Percentiles rank a stretch among this genome's conserved stretches.
Conservation (phyloP, 2,329 filamentous ascomycete species). For the Fusarium staphyleae region DNA sequence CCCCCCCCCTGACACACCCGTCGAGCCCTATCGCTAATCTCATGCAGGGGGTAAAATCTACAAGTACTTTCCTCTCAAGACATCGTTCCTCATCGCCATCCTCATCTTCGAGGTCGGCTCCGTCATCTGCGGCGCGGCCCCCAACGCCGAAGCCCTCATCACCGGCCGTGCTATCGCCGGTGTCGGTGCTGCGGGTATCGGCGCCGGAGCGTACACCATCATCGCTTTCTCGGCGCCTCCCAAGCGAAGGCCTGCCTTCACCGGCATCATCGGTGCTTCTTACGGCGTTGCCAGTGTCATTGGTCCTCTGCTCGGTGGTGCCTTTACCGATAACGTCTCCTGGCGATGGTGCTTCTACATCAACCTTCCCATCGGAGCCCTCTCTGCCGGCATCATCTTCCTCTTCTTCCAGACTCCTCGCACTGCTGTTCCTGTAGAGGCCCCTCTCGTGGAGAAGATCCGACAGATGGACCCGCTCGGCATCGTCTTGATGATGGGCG, state of each 20-base stretch:
- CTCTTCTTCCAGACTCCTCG: constrained; percentile 53
- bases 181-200: constrained; percentile 57
- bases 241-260: constrained; percentile 47
- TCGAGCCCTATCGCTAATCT: constrained; percentile 30
- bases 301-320: constrained; percentile 49
- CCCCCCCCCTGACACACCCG: constrained; percentile 1
- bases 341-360: constrained; percentile 54
- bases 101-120: constrained; percentile 62
- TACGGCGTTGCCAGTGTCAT: constrained; percentile 49
- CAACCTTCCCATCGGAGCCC: constrained; percentile 48
- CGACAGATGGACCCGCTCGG: constrained; percentile 58
- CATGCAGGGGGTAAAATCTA: constrained; percentile 54
- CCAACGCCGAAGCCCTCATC: constrained; percentile 57
- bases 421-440: constrained; percentile 47
- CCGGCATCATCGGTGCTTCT: constrained; percentile 48
- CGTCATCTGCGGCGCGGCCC: constrained; percentile 57
- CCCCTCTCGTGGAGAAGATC: constrained; percentile 53
- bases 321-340: constrained; percentile 47
- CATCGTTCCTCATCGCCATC: constrained; percentile 56
- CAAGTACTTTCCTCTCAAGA: constrained; percentile 61
- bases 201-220: constrained; percentile 58
- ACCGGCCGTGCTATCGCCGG: constrained; percentile 59
- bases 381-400: constrained; percentile 47
- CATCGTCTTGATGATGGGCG: constrained; percentile 53
- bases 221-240: constrained; percentile 53